These are phyloP conservation scores for Aspergillus saccharolyticus DNA, from an alignment of 495 filamentous ascomycete genomes.

Conservation along the genomic window DNA sequence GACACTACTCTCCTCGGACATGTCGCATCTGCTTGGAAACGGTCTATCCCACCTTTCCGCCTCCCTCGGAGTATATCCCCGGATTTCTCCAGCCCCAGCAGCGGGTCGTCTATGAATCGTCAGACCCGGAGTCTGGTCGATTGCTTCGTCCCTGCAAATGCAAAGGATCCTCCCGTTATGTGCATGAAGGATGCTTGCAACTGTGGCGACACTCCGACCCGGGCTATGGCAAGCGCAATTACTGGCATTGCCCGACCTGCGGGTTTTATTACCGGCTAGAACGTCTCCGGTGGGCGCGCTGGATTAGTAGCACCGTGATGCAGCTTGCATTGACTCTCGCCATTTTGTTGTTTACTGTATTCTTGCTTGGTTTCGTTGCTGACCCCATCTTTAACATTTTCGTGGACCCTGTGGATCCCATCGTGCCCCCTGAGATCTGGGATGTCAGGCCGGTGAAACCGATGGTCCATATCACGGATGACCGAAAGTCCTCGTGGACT, in stretches of 20 bases:
- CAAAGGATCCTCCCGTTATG: constrained; percentile 86
- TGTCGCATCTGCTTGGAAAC: constrained; percentile 93
- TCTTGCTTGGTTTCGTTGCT: constrained; percentile 80
- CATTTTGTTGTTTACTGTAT: constrained; percentile 67
- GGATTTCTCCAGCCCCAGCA: constrained; percentile 57
- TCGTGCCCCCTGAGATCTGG: constrained; percentile 34
- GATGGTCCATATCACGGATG: constrained; percentile 27
- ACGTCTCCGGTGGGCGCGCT: constrained; percentile 68
- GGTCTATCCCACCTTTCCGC: constrained; percentile 70
- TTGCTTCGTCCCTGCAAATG: constrained; percentile 91
- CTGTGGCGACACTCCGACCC: constrained; percentile 77
- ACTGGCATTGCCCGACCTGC: constrained; percentile 87
- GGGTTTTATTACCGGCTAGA: constrained; percentile 77
- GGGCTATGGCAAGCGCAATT: constrained; percentile 59
- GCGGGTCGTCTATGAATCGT: constrained; percentile 69
- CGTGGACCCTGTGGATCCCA: constrained; percentile 62
- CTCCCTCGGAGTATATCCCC: constrained; percentile 54
- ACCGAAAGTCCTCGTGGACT: constrained; percentile 55
- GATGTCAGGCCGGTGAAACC: constrained; percentile 32
- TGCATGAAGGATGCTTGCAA: constrained; percentile 91
- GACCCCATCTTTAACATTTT: constrained; percentile 90
- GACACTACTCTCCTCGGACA: constrained; percentile 61
- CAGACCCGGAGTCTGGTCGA: constrained; percentile 67
- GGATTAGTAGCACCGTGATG: constrained; percentile 61
- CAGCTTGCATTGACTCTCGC: constrained; percentile 62